These are phyloP conservation scores for Nepenthes alata DNA, from an alignment of 179 eudicot species.

Conservation along the genomic window DNA sequence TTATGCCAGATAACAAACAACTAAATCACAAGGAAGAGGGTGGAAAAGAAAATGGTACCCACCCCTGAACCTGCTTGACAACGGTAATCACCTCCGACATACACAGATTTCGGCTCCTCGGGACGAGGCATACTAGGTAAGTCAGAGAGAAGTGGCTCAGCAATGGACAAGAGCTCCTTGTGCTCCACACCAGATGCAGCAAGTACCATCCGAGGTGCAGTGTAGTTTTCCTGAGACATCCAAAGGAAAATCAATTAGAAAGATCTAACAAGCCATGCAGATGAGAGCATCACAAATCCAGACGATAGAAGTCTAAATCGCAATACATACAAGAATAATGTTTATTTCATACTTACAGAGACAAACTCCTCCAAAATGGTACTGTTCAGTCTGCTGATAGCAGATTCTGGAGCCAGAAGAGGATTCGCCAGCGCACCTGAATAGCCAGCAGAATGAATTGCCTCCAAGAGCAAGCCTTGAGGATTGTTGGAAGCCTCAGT, in stretches of 20 bases:
- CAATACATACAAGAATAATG: neutral
- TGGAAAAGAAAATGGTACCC: constrained; percentile 13
- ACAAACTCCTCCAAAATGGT: constrained; percentile 68
- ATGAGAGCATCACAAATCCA: neutral
- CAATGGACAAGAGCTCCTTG: constrained; percentile 59
- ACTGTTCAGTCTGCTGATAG: constrained; percentile 43
- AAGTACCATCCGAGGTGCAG: constrained; percentile 88
- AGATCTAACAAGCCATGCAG: neutral
- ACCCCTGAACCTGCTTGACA: constrained; percentile 71
- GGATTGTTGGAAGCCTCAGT: constrained; percentile 71
- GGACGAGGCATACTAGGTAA: constrained; percentile 36
- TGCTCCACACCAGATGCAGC: constrained; percentile 94
- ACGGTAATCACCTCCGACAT: constrained; percentile 82
- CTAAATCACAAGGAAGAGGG: neutral
- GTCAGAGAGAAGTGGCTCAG: constrained; percentile 82
- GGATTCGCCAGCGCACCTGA: constrained; percentile 64
- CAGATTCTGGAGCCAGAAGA: constrained; percentile 69
- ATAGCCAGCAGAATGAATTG: constrained; percentile 86
- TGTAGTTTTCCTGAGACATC: constrained; percentile 56
- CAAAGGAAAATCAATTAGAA: neutral
- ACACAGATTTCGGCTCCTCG: constrained; percentile 49
- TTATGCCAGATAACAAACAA: neutral
- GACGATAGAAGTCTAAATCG: neutral
- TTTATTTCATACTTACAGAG: constrained; percentile 41
- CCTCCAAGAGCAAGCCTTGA: constrained; percentile 65